Percentiles rank a stretch among this genome's conserved stretches.
These are phyloP conservation scores for Magnusiomyces magnusii DNA, from an alignment of 1,139 yeast genomes.

Conservation along the genomic window DNA sequence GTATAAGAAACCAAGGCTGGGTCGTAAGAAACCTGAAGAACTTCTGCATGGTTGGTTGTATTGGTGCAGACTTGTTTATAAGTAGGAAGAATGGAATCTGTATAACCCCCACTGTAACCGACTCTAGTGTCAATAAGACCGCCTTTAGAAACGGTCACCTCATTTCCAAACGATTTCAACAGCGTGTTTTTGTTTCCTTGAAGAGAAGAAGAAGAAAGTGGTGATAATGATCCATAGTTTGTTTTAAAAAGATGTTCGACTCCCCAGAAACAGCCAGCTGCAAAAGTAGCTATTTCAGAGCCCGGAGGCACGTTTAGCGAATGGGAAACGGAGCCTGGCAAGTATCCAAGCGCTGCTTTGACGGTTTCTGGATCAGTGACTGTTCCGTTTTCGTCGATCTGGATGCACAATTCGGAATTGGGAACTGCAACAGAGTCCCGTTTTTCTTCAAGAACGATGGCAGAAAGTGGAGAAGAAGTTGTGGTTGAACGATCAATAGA, in stretches of 20 bases:
- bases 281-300: conserved; percentile 35
- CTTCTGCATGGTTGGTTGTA: conserved; percentile 57
- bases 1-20: conserved; percentile 52
- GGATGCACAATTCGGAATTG: not conserved
- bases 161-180: too few relatives aligned
- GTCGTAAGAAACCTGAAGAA: conserved; percentile 73
- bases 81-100: conserved; percentile 44
- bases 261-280: conserved; percentile 78
- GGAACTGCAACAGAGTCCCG: not conserved
- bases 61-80: conserved; percentile 75
- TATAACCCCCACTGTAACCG: conserved; percentile 79
- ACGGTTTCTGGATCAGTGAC: not conserved
- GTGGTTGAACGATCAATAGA: too few relatives aligned
- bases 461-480: not conserved
- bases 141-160: conserved; percentile 33
- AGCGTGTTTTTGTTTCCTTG: not conserved
- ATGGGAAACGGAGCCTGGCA: conserved; percentile 23
- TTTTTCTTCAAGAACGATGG: not conserved
- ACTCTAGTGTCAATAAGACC: conserved; percentile 73
- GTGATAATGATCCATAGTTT: conserved; percentile 48
- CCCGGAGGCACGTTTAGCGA: conserved; percentile 29
- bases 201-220: not conserved
- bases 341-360: not conserved
- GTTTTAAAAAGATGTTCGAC: conserved; percentile 77
- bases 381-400: not conserved